These are phyloP conservation scores for Blastobotrys americana DNA, from an alignment of 805 yeast genomes.

Conservation along the genomic window DNA sequence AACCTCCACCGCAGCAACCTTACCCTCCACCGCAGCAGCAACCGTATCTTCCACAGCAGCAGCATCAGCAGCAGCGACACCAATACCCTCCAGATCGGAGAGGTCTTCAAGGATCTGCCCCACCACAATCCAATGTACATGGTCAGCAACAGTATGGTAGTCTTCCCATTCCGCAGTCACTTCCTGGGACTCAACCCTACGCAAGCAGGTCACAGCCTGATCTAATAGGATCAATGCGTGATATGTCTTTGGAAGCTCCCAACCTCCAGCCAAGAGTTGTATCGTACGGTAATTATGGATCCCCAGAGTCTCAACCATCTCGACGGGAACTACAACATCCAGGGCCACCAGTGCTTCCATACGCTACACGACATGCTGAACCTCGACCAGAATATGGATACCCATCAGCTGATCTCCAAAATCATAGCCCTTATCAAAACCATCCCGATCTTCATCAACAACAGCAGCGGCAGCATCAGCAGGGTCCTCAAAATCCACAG, in stretches of 20 bases:
- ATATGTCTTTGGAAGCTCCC: conserved; percentile 8
- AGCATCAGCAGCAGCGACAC: not conserved
- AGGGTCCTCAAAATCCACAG: not conserved
- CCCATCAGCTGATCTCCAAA: not conserved
- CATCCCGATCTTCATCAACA: conserved; percentile 3
- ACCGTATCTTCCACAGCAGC: not conserved
- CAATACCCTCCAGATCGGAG: not conserved
- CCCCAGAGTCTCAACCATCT: not conserved
- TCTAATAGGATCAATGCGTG: conserved; percentile 8
- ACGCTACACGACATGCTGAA: not conserved
- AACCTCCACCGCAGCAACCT: conserved; percentile 15
- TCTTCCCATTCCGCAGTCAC: not conserved
- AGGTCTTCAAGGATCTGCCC: not conserved
- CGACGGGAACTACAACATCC: not conserved
- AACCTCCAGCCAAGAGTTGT: not conserved
- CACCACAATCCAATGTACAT: not conserved
- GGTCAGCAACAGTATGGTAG: not conserved
- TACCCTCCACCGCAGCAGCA: not conserved
- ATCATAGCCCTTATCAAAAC: not conserved
- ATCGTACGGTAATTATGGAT: not conserved
- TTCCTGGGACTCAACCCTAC: not conserved
- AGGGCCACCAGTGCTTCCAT: not conserved
- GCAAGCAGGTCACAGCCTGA: conserved; percentile 14
- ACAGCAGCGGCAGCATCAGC: not conserved
- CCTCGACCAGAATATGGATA: not conserved